A percentile compares a stretch with the other conserved stretches of the same genome.
phyloP scores from a whole-genome alignment of 2,329 filamentous ascomycete species.

The Colletotrichum filicis region DNA sequence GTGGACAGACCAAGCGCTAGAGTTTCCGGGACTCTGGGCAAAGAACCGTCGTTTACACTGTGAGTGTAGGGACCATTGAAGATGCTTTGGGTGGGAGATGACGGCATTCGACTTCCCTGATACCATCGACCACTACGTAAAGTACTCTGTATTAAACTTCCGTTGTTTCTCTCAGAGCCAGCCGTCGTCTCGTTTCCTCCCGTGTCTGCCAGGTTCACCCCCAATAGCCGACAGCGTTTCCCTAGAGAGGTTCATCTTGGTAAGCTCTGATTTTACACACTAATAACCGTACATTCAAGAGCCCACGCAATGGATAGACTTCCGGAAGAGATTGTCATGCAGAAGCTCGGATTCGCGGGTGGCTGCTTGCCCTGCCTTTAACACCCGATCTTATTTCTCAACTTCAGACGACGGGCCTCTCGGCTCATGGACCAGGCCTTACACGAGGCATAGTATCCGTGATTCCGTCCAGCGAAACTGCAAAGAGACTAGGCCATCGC shows the following conservation, averaged over 20 bases:
- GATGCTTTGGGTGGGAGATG: not conserved
- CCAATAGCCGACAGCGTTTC: not conserved
- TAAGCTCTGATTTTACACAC: not conserved
- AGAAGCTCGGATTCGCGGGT: conserved; percentile 1
- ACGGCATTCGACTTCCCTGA: not conserved
- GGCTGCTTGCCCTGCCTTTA: not conserved
- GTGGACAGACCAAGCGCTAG: not conserved
- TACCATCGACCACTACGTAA: not conserved
- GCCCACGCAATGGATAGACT: not conserved
- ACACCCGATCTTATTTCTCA: conserved; percentile 21
- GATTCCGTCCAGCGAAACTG: too few relatives aligned
- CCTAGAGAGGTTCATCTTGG: not conserved
- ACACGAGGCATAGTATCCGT: not conserved
- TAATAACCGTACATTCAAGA: not conserved
- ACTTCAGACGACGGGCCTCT: conserved; percentile 27
- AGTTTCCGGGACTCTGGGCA: not conserved
- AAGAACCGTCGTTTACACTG: not conserved
- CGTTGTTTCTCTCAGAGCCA: conserved; percentile 5
- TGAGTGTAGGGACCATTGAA: not conserved
- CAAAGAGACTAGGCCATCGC: not conserved
- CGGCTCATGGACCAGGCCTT: not conserved
- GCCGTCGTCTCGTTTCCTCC: conserved; percentile 12
- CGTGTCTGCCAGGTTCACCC: not conserved
- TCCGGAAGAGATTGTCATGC: not conserved
- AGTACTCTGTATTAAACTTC: conserved; percentile 3